Base-by-base conservation (phyloP, 495 filamentous ascomycete species). In the Articulospora tetracladia region DNA sequence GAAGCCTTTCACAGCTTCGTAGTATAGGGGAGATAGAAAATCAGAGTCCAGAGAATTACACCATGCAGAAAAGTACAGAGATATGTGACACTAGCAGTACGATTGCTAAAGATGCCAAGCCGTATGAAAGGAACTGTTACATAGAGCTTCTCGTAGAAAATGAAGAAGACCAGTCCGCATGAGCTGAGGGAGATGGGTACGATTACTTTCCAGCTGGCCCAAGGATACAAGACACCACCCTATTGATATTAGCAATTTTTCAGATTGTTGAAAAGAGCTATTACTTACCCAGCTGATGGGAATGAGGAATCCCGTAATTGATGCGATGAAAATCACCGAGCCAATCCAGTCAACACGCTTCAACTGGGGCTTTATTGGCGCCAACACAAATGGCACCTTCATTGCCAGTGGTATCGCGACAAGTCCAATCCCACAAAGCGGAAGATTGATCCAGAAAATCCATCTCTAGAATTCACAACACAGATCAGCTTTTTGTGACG, bases 11-110 rank as follows among this genome's bases (percentile, higher is more conserved):
- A 87, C 79, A 8, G 81, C 82, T 64, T 85, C 76, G 61, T 83
- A 87, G 70, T 87, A 92, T 1, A 92, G 70, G 86, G 79, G 25
- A 86, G 68, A 39, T 86, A 89, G 62, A 88, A 89, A 2, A 90
- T 69, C 0, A 82, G 69, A 69, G 64, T 64, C 69, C 72, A 76
- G 24, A 74, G 66, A 25, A 76, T 67, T 46, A 74, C 59, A 11
- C 72, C 85, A 66, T 78, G 84, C 65, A 77, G 74, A 60, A 73
- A 74, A 3, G 74, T 77, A 7, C 70, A 79, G 12, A 82, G 25
- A 44, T 73, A 70, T 41, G 59, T 60, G 36, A 52, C 67, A 8
- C 59, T 34, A 2, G 70, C 66, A 10, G 73, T 86, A 62, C 76
- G 69, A 26, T 63, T 68, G 24, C 52, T 52, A 67, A 79, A 79